These are phyloP conservation scores for Wallacemonas sp. DNA, from an alignment of 208 protist species.

Conservation along the genomic window DNA sequence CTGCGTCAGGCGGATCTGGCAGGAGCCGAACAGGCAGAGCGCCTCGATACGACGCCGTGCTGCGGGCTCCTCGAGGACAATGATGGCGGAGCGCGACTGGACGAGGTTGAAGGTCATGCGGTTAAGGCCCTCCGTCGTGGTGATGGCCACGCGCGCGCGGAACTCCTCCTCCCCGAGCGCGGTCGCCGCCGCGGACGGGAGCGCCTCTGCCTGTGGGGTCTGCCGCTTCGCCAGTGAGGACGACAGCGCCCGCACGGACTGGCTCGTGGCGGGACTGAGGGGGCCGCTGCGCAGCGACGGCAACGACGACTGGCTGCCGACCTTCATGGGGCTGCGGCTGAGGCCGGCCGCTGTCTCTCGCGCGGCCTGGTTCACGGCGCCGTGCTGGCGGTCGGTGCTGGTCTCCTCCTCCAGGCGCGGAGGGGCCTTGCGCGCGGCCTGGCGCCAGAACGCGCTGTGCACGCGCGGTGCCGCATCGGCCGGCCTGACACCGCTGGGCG, in stretches of 20 bases:
- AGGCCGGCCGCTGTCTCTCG: too few relatives aligned
- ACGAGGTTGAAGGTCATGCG: slow-evolving; percentile 21
- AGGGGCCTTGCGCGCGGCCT: slow-evolving; percentile 16
- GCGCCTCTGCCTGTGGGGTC: too few relatives aligned
- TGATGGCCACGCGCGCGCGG: slow-evolving; percentile 1
- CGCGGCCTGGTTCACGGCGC: not conserved
- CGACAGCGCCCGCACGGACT: not conserved
- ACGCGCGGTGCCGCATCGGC: slow-evolving; percentile 5
- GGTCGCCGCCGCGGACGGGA: slow-evolving; percentile 25
- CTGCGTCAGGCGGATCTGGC: slow-evolving; percentile 40
- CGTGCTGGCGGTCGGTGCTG: slow-evolving; percentile 12
- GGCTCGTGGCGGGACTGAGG: not conserved
- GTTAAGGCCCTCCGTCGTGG: slow-evolving; percentile 21
- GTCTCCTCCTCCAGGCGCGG: not conserved
- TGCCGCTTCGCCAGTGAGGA: too few relatives aligned
- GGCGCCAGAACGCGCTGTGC: slow-evolving; percentile 23
- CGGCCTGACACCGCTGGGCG: not conserved
- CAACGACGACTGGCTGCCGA: slow-evolving; percentile 2
- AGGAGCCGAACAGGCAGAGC: slow-evolving; percentile 29
- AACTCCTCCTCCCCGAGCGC: slow-evolving; percentile 33
- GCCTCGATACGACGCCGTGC: slow-evolving; percentile 19
- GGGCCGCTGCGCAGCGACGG: not conserved
- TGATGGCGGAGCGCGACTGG: slow-evolving; percentile 1
- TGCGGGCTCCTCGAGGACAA: slow-evolving; percentile 26
- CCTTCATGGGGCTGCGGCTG: not conserved